These are phyloP conservation scores for Tuctoria greenei DNA, from an alignment of 176 grass and related monocot genomes.

Conservation along the genomic window DNA sequence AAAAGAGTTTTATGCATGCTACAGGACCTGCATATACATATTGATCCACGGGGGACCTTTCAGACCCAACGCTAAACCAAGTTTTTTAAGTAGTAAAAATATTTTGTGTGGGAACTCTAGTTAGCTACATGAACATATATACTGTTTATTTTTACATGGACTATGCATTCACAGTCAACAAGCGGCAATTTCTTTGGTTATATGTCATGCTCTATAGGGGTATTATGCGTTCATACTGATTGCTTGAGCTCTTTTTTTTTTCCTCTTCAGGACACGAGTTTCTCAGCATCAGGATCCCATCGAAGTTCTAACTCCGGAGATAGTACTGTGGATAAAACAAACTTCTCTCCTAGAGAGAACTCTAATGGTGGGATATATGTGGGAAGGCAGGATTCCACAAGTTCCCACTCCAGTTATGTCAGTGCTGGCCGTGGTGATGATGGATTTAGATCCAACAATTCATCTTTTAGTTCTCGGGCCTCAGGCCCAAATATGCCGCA, in stretches of 20 bases:
- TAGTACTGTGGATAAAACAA: conserved; percentile 64
- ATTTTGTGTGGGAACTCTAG: conserved; percentile 11
- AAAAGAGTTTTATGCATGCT: not conserved
- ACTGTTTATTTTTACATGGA: too few species aligned
- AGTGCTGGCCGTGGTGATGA: conserved; percentile 54
- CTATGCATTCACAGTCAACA: not conserved
- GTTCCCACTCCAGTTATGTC: conserved; percentile 62
- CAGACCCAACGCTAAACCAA: not conserved
- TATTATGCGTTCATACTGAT: conserved; percentile 17
- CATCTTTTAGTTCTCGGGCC: conserved; percentile 71
- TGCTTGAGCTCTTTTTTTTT: not conserved
- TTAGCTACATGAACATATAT: not conserved
- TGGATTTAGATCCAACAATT: conserved; percentile 58
- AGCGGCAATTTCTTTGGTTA: not conserved
- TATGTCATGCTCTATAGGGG: not conserved
- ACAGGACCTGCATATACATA: not conserved
- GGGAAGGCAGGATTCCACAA: conserved; percentile 72
- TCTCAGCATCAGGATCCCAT: conserved; percentile 89
- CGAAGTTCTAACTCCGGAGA: conserved; percentile 95
- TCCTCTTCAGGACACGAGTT: conserved; percentile 64
- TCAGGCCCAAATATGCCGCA: conserved; percentile 56
- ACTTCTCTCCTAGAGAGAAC: conserved; percentile 69
- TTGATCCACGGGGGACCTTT: not conserved
- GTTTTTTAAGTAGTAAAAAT: not conserved
- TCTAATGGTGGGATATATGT: conserved; percentile 52